Evolutionary conservation across 129 eudicot species (phyloP).

Genomic region (Arctium minus): DNA sequence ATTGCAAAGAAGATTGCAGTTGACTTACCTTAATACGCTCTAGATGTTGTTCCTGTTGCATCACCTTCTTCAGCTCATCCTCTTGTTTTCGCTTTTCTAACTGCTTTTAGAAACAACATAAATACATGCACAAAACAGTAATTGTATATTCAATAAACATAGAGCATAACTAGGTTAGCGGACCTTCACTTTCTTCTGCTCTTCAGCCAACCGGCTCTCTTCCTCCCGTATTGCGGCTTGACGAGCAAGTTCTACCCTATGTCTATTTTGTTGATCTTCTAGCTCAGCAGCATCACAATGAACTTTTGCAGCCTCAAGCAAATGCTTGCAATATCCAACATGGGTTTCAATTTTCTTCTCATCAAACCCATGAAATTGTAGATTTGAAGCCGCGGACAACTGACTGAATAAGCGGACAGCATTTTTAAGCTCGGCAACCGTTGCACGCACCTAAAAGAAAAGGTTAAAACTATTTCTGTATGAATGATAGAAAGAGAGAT

Average conservation of each 20-base stretch:
- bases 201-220: conserved; percentile 80
- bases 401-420: conserved; percentile 86
- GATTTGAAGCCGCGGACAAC: conserved; percentile 75
- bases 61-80: conserved; percentile 82
- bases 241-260: conserved; percentile 80
- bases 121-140: conserved; percentile 21
- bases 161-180: conserved; percentile 5
- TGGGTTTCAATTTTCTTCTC: conserved; percentile 97
- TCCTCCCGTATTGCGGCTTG: conserved; percentile 86
- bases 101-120: conserved; percentile 40
- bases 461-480: neutral
- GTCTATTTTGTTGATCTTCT: conserved; percentile 67
- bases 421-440: conserved; percentile 82
- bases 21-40: conserved; percentile 74
- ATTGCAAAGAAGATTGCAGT: conserved; percentile 16
- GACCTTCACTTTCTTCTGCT: conserved; percentile 80
- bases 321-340: conserved; percentile 90
- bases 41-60: conserved; percentile 81
- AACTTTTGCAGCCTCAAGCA: conserved; percentile 85
- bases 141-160: neutral
- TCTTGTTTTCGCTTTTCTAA: conserved; percentile 87
- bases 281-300: conserved; percentile 91
- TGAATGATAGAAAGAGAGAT: neutral
- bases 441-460: conserved; percentile 63
- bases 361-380: conserved; percentile 85